Evolutionary conservation across 805 yeast species (phyloP), one percentile per base, ranked within the genome.

Genomic region (Monosporozyma siamensis): DNA sequence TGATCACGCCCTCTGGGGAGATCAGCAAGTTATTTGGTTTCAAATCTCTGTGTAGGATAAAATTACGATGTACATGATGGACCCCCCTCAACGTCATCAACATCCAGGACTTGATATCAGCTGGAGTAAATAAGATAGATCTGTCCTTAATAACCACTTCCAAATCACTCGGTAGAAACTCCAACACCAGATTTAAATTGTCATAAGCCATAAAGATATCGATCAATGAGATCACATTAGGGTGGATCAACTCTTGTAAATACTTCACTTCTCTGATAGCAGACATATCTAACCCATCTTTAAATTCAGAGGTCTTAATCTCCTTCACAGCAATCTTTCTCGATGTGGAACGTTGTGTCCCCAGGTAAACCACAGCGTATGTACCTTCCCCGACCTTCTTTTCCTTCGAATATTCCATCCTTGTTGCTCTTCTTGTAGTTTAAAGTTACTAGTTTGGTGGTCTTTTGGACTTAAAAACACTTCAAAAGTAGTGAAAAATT

Each of bases 351-450:
- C 61, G 23, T 77, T 72, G 39, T 65, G 69, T 77, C 2, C 97
- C 97, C 12, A 89, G 70, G 55, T 80, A 87, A 5, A 92, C 99
- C 43, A 89, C 95, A 38, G 99, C 99, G 67, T 90, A 92, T 0
- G 99, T 92, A 64, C 99, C 99, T 66, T 92, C 99, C 58, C 99
- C 99, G 23, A 92, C 97, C 58, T 88, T 89, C 50, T 75, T 78
- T 44, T 88, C 95, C 56, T 47, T 47, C 6, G 40, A 31, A 27
- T 47, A 47, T 4, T 42, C 38, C 42, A 38, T 38, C 6, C 11
- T 9, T n/a, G 25, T 11, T 34, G 17, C 10, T 29, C 32, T 29
- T 29, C 9, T 29, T 29, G 18, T 14, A 14, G 18, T 29, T 29
- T 29, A n/a, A n/a, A n/a, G n/a, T n/a, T n/a, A n/a, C n/a, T n/a